These are phyloP conservation scores for Mortierella antarctica DNA, from an alignment of 192 early-diverging fungal genomes.

Conservation along the genomic window DNA sequence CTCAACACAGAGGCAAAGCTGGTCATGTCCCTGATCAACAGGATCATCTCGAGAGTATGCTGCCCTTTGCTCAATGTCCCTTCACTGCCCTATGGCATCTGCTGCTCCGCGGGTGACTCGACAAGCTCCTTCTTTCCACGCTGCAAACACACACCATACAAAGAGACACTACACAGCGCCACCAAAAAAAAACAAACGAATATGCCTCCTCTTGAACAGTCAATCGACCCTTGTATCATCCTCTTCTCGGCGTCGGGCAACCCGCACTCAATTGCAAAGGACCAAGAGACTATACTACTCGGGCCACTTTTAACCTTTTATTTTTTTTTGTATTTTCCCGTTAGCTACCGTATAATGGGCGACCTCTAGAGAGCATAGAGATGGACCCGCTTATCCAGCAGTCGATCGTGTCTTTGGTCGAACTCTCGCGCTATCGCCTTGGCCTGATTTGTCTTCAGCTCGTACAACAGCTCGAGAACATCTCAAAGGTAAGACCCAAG, in stretches of 20 bases:
- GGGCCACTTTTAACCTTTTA: not conserved
- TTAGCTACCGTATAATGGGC: conserved; percentile 51
- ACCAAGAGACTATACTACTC: not conserved
- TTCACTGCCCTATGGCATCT: not conserved
- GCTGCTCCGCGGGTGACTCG: too few species aligned
- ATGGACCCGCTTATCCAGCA: conserved; percentile 83
- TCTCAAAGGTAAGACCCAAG: conserved; percentile 64
- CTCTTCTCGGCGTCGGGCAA: too few species aligned
- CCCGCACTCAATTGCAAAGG: too few species aligned
- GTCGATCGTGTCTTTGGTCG: conserved; percentile 79
- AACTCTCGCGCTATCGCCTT: conserved; percentile 82
- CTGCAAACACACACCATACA: not conserved
- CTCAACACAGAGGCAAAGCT: conserved; percentile 44
- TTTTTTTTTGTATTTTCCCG: not conserved
- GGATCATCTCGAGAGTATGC: conserved; percentile 47
- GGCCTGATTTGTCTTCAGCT: conserved; percentile 75
- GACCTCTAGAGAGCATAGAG: conserved; percentile 62
- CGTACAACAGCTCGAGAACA: conserved; percentile 75
- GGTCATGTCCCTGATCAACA: conserved; percentile 40
- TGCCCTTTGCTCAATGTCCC: not conserved
- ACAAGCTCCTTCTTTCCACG: not conserved
- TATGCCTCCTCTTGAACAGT: not conserved
- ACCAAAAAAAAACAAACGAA: not conserved
- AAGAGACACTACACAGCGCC: not conserved
- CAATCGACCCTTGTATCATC: too few species aligned